These are phyloP conservation scores for Fusarium pseudonygamai DNA, from an alignment of 2,329 filamentous ascomycete genomes.

Conservation along the genomic window DNA sequence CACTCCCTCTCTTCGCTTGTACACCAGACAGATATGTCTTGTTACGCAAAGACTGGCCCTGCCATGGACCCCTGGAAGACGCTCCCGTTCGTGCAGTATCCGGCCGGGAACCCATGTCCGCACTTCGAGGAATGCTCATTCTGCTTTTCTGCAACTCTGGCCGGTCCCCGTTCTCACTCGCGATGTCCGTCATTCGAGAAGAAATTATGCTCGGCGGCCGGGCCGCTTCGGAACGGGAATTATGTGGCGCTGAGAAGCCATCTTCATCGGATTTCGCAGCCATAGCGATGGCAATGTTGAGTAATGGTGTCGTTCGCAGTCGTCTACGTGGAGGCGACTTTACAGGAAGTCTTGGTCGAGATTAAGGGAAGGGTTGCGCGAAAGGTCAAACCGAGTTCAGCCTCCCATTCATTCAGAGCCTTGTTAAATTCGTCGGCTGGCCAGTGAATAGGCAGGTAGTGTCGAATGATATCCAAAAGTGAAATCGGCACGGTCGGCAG, in stretches of 20 bases:
- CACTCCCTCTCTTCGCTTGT: slow-evolving; percentile 56
- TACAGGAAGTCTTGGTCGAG: slow-evolving; percentile 16
- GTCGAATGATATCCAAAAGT: slow-evolving; percentile 28
- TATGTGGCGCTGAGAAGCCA: slow-evolving; percentile 52
- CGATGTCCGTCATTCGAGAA: slow-evolving; percentile 75
- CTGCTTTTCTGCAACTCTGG: slow-evolving; percentile 45
- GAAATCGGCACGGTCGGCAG: slow-evolving; percentile 40
- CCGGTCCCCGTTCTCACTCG: slow-evolving; percentile 64
- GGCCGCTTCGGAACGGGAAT: slow-evolving; percentile 53
- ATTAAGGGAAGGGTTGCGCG: slow-evolving; percentile 16
- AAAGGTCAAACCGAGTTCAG: background rate
- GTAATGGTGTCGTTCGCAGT: slow-evolving; percentile 28
- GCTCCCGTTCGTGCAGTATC: slow-evolving; percentile 62
- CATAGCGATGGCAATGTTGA: slow-evolving; percentile 38
- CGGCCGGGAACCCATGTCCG: slow-evolving; percentile 60
- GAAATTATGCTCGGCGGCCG: slow-evolving; percentile 74
- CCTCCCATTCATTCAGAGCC: slow-evolving; percentile 16
- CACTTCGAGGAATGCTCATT: slow-evolving; percentile 48
- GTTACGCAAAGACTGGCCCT: slow-evolving; percentile 64
- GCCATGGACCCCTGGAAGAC: slow-evolving; percentile 58
- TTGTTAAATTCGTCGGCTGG: background rate
- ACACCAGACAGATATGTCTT: slow-evolving; percentile 53
- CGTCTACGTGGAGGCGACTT: slow-evolving; percentile 16
- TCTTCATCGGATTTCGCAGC: slow-evolving; percentile 52
- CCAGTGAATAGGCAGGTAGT: slow-evolving; percentile 8